Evolutionary conservation across 164 flowering plant species (phyloP), one percentile per base, ranked within the genome.

Genomic region (Chloranthus sessilifolius): DNA sequence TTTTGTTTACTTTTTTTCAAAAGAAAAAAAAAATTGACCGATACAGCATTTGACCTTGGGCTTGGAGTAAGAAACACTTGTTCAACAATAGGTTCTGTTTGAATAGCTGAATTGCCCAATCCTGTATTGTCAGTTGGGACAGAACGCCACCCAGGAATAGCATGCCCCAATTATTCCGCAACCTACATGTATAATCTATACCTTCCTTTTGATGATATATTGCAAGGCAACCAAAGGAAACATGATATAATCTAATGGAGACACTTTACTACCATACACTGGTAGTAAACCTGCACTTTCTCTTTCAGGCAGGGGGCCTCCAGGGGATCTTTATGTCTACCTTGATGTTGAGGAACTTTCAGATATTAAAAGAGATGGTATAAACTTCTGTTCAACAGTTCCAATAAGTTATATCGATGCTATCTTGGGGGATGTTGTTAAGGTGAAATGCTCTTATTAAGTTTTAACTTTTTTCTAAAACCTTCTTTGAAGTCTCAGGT

Each of bases 281-380:
- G n/a, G n/a, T n/a, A n/a, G n/a, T n/a, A n/a, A n/a, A n/a, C n/a
- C n/a, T n/a, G n/a, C n/a, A n/a, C n/a, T 20, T n/a, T 27, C 43
- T 65, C 10, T 38, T 55, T 60, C 43, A 22, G 41, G 46, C 79
- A 92, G 98, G 66, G 98, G 89, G 9, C 82, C 87, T 51, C 78
- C 94, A 7, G 98, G 98, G 40, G 96, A 92, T 71, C 95, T 92
- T 56, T 92, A 29, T 79, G 98, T 92, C 5, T 88, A 83, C 63
- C 94, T 92, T 68, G 94, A 83, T 29, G 83, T 88, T 43, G 70
- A 79, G 60, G 91, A 92, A 63, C 74, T 88, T 42, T 64, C 82
- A 12, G 98, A 80, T 76, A 92, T 92, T 43, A 83, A 92, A 77
- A 80, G 98, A 72, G 96, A 92, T 75, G 96, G 91, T 61, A 81